Evolutionary conservation across 169 alveolate genomes (phyloP), one percentile per base, ranked within the genome.

Genomic region (Plasmodium fragile): DNA sequence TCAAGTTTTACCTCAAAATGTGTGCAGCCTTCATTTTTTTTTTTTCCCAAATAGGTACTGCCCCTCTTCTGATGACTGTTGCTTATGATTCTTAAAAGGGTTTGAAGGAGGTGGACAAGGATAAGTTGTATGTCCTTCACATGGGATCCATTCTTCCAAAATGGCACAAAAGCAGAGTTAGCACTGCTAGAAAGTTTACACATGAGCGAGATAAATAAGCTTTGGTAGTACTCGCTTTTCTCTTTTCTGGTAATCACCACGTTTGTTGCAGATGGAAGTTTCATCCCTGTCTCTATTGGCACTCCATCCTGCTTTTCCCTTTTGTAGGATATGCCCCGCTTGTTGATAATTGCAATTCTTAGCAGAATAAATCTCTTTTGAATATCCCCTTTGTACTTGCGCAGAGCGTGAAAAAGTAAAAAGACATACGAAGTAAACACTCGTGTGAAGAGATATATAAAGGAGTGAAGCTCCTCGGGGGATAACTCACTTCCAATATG

Each of bases 331-430:
- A 59, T 73, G 10, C 80, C 78, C 22, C 53, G 39, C 16, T 8
- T 53, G 70, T 84, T 84, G 22, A 41, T 11, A 43, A 84, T 4
- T 32, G 78, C 69, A 73, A 84, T 84, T 84, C 73, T 72, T 25
- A 84, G 59, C 18, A 84, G 45, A 32, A 84, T 16, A 22, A 13
- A 84, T 22, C 36, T 84, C 45, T 84, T 84, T 49, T 65, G 55
- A 11, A 13, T 13, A 59, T 84, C n/a, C 78, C 25, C 18, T 13
- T 25, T 73, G 30, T 84, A 84, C 28, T 73, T 75, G 5, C 25
- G 39, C 36, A 84, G 22, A 22, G 81, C 53, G 28, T 45, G 59
- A 6, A 52, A 73, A 69, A 84, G 39, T 16, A 84, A 45, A 71
- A 49, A n/a, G 22, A 73, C 22, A 43, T 84, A 84, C 36, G 79